phyloP scores from a whole-genome alignment of 768 basidiomycete genomes.

The Russula vinacea region DNA sequence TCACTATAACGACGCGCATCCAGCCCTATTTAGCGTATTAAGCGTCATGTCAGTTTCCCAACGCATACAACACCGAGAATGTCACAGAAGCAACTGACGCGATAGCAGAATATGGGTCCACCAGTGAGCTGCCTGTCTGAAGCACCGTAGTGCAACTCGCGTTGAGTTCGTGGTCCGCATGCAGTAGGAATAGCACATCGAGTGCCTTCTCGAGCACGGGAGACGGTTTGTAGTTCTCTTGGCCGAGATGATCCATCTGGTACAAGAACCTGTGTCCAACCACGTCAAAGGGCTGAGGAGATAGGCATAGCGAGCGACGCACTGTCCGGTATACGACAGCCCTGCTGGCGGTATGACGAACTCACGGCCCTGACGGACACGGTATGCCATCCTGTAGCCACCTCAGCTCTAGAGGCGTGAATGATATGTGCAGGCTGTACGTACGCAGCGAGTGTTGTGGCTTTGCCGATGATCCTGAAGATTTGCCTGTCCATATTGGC shows the following conservation, averaged over 20 bases:
- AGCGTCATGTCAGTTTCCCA: neutral
- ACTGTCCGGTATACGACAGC: conserved; percentile 82
- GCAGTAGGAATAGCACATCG: conserved; percentile 82
- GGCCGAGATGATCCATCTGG: conserved; percentile 81
- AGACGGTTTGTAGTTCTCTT: conserved; percentile 72
- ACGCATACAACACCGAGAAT: neutral
- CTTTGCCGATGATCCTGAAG: conserved; percentile 82
- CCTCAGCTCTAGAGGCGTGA: neutral
- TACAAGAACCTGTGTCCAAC: conserved; percentile 65
- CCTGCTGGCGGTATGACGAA: conserved; percentile 83
- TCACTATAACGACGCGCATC: conserved; percentile 85
- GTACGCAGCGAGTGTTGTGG: conserved; percentile 82
- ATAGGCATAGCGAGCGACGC: conserved; percentile 33
- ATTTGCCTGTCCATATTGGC: conserved; percentile 90
- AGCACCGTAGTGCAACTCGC: conserved; percentile 82
- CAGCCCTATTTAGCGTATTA: conserved; percentile 49
- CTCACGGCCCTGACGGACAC: conserved; percentile 83
- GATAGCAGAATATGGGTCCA: conserved; percentile 86
- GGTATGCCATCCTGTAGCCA: conserved; percentile 76
- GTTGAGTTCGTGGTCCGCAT: conserved; percentile 90
- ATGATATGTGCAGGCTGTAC: conserved; percentile 32
- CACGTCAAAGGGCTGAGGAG: conserved; percentile 7
- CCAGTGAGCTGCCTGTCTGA: conserved; percentile 84
- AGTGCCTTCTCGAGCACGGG: conserved; percentile 84
- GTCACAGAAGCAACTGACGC: conserved; percentile 46